Base-by-base conservation (phyloP, 495 filamentous ascomycete genomes). In the Talaromyces trachyspermus region DNA sequence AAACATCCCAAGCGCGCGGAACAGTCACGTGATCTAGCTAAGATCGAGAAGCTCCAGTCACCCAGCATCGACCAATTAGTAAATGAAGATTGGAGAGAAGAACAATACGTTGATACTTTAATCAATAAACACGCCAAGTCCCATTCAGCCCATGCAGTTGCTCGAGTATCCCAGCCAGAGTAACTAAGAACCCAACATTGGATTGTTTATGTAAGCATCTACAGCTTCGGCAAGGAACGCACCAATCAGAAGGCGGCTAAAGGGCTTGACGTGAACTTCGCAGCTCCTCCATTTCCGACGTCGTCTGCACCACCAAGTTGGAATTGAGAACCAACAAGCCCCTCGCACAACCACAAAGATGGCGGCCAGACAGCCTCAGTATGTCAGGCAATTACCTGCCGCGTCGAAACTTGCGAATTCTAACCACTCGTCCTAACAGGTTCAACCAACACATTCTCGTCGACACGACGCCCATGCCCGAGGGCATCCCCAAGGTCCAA, bases 401-500 rank as follows among this genome's bases (percentile, higher is more conserved):
- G 39, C 2, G 2, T 4, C 18, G 23, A 24, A 10, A 39, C 24
- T 26, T 51, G 43, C 35, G 40, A 49, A 36, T 24, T 27, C 30
- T 33, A 47, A 38, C 43, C 33, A 59, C 51, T 51, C 56, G 64
- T 53, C 61, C 43, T 49, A 36, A 49, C 69, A 97, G 92, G 59
- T 95, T 97, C 81, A 88, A 88, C 75, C 86, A 95, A 69, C 74
- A 86, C 48, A 78, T 86, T 70, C 85, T 96, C 64, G 77, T 92
- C 72, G 94, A 99, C 78, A 91, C 88, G 54, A 95, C 94, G 50
- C 92, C 92, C 56, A 86, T 97, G 61, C 92, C 92, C 47, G 77
- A 84, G 60, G 79, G 81, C 56, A 89, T 99, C 65, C 92, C 92
- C 61, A 78, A 82, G 54, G 92, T 99, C 53, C 74, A 86, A 52